A percentile compares a stretch with the other conserved stretches of the same genome.
phyloP scores from a whole-genome alignment of 495 filamentous ascomycete species.

The Venustampulla echinocandica region DNA sequence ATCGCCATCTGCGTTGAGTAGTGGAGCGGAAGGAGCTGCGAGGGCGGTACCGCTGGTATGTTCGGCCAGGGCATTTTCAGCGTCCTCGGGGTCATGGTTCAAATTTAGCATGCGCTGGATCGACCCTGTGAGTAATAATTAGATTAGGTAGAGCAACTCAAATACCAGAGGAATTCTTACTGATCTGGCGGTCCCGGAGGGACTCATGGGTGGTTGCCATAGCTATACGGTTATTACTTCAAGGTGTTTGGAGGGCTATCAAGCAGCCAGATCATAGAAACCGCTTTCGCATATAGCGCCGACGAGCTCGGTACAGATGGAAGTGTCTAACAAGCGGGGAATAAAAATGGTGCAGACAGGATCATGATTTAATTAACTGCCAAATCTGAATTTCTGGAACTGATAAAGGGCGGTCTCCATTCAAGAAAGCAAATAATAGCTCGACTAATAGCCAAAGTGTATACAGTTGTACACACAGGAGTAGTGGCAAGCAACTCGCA shows the following conservation, averaged over 20 bases:
- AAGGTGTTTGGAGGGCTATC: slow-evolving; percentile 16
- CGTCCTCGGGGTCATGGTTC: slow-evolving; percentile 60
- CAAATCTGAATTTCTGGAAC: too few relatives aligned
- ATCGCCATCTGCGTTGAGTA: slow-evolving; percentile 81
- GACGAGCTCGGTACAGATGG: background rate
- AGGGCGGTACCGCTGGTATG: slow-evolving; percentile 50
- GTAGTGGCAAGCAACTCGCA: too few relatives aligned
- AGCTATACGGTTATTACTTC: too few relatives aligned
- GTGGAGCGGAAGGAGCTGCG: slow-evolving; percentile 61
- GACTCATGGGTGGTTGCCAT: slow-evolving; percentile 71
- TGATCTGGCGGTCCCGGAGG: slow-evolving; percentile 92
- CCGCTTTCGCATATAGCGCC: slow-evolving; percentile 9
- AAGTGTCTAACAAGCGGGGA: background rate
- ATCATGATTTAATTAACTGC: too few relatives aligned
- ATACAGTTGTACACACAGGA: too few relatives aligned
- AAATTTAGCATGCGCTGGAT: slow-evolving; percentile 95
- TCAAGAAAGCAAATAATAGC: too few relatives aligned
- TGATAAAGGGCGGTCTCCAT: too few relatives aligned
- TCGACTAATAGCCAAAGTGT: too few relatives aligned
- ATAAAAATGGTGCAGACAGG: too few relatives aligned
- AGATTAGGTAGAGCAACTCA: slow-evolving; percentile 20
- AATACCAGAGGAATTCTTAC: slow-evolving; percentile 44
- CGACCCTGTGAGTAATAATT: slow-evolving; percentile 62
- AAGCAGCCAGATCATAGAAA: slow-evolving; percentile 17
- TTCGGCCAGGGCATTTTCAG: slow-evolving; percentile 48